These are phyloP conservation scores for Sporothrix euskadiensis DNA, from an alignment of 2,329 filamentous ascomycete genomes.

Conservation along the genomic window DNA sequence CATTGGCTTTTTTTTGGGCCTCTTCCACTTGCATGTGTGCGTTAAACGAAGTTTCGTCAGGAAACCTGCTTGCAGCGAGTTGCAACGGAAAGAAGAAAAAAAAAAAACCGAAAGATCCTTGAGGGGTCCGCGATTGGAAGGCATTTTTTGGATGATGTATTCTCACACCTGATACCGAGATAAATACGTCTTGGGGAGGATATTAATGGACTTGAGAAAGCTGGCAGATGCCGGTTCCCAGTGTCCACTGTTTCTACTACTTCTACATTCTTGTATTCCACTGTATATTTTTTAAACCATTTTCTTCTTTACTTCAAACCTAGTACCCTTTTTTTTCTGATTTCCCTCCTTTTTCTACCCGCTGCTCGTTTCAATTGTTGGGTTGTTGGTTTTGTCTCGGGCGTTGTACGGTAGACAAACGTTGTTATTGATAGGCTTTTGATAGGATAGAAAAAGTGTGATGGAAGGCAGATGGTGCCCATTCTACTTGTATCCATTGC, in stretches of 20 bases:
- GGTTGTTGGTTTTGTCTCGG: background rate
- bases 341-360: background rate
- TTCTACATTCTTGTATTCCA: constrained; percentile 22
- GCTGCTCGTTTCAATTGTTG: background rate
- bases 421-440: background rate
- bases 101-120: too few relatives aligned
- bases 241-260: constrained; percentile 14
- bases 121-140: background rate
- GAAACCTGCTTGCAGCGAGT: background rate
- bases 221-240: background rate
- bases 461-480: background rate
- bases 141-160: background rate
- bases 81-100: background rate
- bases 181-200: background rate
- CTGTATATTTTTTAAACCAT: constrained; percentile 10
- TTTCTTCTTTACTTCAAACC: background rate
- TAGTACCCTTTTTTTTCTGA: background rate
- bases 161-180: background rate
- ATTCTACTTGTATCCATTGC: background rate
- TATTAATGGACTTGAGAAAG: background rate
- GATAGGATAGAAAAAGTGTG: constrained; percentile 8
- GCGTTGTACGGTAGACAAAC: background rate
- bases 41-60: background rate
- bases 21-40: background rate
- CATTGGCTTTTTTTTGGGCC: background rate